Conservation (phyloP, 495 filamentous ascomycete species). For the Lepidopterella palustris region DNA sequence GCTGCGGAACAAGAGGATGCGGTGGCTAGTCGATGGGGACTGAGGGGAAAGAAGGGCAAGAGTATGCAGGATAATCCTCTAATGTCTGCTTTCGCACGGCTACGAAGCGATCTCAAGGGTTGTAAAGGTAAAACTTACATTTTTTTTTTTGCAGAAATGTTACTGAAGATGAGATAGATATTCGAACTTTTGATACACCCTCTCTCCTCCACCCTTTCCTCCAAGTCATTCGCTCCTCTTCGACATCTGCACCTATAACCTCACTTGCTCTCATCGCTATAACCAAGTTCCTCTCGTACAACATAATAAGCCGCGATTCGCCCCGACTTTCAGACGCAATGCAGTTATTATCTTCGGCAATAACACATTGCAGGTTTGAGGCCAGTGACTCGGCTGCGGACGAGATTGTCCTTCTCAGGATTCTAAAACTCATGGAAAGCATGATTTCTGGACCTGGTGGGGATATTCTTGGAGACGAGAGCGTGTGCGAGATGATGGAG, state of each 20-base stretch:
- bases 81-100: constrained; percentile 86
- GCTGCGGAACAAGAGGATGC: constrained; percentile 38
- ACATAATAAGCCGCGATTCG: constrained; percentile 74
- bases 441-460: constrained; percentile 93
- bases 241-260: constrained; percentile 92
- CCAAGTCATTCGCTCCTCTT: constrained; percentile 93
- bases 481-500: constrained; percentile 99
- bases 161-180: constrained; percentile 51
- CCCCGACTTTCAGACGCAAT: constrained; percentile 83
- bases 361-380: constrained; percentile 97
- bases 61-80: constrained; percentile 98
- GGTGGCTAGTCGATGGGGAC: constrained; percentile 70
- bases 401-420: constrained; percentile 88
- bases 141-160: not conserved
- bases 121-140: constrained; percentile 58
- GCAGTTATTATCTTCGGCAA: constrained; percentile 89
- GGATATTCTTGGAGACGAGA: constrained; percentile 82
- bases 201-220: constrained; percentile 91
- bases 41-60: constrained; percentile 94
- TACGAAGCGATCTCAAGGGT: constrained; percentile 82
- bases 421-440: constrained; percentile 94
- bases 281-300: constrained; percentile 94
- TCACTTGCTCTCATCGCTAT: constrained; percentile 91
- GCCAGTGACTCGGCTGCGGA: constrained; percentile 90
- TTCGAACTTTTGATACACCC: constrained; percentile 81